Percentiles rank a stretch among this genome's conserved stretches.
Conservation (phyloP, 202 grass and related monocot genomes). For the Miscanthus sacchariflorus region DNA sequence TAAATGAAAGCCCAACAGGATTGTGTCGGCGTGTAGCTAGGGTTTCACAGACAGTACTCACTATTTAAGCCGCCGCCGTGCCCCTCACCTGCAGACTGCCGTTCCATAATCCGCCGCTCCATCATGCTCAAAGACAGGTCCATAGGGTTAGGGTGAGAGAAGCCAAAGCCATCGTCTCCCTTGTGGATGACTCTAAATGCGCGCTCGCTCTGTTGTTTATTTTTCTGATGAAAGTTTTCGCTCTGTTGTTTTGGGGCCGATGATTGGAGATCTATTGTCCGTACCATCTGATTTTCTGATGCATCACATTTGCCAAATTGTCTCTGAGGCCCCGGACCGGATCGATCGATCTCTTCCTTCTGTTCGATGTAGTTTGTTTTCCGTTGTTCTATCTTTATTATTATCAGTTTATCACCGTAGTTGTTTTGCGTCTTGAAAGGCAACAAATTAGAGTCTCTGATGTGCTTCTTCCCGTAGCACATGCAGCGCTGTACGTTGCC, state of each 20-base stretch:
- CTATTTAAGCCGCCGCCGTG: not conserved
- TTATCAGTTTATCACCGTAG: not conserved
- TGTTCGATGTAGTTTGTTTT: not conserved
- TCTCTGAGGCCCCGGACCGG: constrained; percentile 57
- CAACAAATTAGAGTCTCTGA: constrained; percentile 94
- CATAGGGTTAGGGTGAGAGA: no score
- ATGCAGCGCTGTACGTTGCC: constrained; percentile 87
- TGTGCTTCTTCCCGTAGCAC: constrained; percentile 56
- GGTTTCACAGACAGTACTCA: not conserved
- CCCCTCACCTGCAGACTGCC: not conserved
- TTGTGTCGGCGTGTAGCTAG: not conserved
- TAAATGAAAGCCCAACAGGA: no score
- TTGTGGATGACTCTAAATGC: not conserved
- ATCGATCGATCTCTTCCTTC: not conserved
- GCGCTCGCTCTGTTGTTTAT: not conserved
- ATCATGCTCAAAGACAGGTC: no score
- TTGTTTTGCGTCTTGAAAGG: constrained; percentile 15
- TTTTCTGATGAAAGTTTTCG: not conserved
- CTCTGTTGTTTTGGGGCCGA: not conserved
- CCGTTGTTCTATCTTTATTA: not conserved
- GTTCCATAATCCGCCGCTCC: not conserved
- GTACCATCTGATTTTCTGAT: constrained; percentile 78
- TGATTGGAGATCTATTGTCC: constrained; percentile 68
- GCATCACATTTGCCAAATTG: constrained; percentile 44
- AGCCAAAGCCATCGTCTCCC: no score